These are phyloP conservation scores for Collybia mongolica DNA, from an alignment of 768 basidiomycete species.

Conservation along the genomic window DNA sequence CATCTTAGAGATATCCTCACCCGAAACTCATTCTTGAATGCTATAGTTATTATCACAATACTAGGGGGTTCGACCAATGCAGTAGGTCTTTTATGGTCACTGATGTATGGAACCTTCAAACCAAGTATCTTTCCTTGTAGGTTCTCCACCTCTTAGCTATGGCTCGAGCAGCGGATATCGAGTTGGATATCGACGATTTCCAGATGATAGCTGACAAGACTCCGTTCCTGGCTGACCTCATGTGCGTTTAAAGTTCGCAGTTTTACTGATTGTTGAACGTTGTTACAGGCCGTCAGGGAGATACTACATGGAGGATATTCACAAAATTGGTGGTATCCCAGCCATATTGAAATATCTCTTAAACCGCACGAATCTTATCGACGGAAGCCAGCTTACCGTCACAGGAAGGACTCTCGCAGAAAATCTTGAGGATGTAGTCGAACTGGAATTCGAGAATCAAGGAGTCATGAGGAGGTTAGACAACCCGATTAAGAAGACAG, in stretches of 20 bases:
- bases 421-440: constrained; percentile 77
- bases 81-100: constrained; percentile 35
- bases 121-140: constrained; percentile 28
- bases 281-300: constrained; percentile 69
- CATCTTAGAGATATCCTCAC: constrained; percentile 40
- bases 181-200: constrained; percentile 84
- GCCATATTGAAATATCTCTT: constrained; percentile 83
- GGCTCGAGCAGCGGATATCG: constrained; percentile 72
- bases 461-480: constrained; percentile 71
- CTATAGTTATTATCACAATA: constrained; percentile 75
- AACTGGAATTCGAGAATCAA: constrained; percentile 70
- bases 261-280: not conserved
- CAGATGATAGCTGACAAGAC: constrained; percentile 76
- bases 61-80: constrained; percentile 90
- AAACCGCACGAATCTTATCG: constrained; percentile 74
- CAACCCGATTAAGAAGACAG: constrained; percentile 83
- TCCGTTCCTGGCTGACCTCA: constrained; percentile 84
- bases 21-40: constrained; percentile 70
- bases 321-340: constrained; percentile 82
- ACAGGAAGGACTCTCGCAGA: constrained; percentile 90
- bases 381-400: constrained; percentile 82
- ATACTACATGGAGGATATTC: constrained; percentile 90
- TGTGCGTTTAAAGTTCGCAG: constrained; percentile 35
- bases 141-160: constrained; percentile 84
- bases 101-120: not conserved